These are phyloP conservation scores for Thalassiosira hispida DNA, from an alignment of 352 stramenopile genomes.

Conservation along the genomic window DNA sequence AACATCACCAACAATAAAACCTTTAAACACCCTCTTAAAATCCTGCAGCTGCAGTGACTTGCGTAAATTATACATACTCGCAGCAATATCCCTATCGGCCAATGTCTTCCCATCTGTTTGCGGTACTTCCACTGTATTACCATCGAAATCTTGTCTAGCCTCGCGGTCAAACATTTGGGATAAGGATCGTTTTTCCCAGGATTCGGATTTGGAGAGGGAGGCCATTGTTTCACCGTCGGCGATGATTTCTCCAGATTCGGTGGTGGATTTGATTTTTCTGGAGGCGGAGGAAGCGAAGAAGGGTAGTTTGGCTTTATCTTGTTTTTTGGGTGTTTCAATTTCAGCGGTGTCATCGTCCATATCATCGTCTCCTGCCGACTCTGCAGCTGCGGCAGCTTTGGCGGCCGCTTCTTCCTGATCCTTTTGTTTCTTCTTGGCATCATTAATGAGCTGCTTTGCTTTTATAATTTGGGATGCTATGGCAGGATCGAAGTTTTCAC, in stretches of 20 bases:
- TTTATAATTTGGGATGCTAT: constrained; percentile 41
- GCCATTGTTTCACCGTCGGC: constrained; percentile 74
- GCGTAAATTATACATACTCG: constrained; percentile 69
- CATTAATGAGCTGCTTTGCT: constrained; percentile 27
- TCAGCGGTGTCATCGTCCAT: neutral
- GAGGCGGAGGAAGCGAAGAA: constrained; percentile 30
- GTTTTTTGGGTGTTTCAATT: neutral
- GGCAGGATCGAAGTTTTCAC: constrained; percentile 17
- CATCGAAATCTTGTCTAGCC: constrained; percentile 21
- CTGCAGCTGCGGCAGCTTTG: neutral
- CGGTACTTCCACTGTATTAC: constrained; percentile 26
- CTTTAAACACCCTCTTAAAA: constrained; percentile 82
- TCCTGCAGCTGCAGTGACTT: constrained; percentile 65
- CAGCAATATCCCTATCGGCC: constrained; percentile 67
- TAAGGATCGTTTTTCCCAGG: constrained; percentile 62
- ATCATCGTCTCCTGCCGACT: neutral
- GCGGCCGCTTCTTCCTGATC: neutral
- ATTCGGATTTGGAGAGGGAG: constrained; percentile 62
- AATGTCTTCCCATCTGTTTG: constrained; percentile 23
- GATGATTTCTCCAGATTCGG: constrained; percentile 38
- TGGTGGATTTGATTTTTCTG: constrained; percentile 43
- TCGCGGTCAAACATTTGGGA: constrained; percentile 61
- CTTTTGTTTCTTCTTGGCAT: constrained; percentile 43
- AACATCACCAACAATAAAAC: constrained; percentile 80
- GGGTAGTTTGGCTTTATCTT: constrained; percentile 4